Conservation (phyloP, 768 basidiomycete genomes). For the Leccinum sublutescens region DNA sequence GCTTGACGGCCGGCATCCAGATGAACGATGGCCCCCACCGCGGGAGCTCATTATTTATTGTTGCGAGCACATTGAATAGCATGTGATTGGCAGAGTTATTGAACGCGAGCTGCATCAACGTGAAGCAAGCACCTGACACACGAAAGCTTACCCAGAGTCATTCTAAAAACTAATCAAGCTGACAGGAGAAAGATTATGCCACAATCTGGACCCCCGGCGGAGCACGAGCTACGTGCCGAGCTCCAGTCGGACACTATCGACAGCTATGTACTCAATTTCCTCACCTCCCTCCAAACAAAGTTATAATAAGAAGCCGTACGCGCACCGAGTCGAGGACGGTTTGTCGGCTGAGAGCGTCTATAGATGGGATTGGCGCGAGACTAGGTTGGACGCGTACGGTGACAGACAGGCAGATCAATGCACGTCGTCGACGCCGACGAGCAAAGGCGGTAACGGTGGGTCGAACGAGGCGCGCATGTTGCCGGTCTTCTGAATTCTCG, state of each 20-base stretch:
- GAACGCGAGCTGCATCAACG: no score
- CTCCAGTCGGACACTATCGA: constrained; percentile 55
- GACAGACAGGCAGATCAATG: constrained; percentile 17
- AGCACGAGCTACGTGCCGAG: constrained; percentile 54
- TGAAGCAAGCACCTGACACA: no score
- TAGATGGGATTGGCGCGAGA: constrained; percentile 76
- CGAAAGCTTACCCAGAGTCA: no score
- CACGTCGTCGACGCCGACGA: not conserved
- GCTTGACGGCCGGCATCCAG: constrained; percentile 28
- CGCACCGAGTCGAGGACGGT: constrained; percentile 59
- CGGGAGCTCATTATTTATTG: no score
- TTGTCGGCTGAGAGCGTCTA: constrained; percentile 62
- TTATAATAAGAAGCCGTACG: constrained; percentile 49
- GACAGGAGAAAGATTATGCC: no score
- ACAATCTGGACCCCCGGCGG: not conserved
- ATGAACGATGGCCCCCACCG: constrained; percentile 48
- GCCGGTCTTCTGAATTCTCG: constrained; percentile 17
- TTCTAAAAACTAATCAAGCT: no score
- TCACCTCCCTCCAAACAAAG: constrained; percentile 46
- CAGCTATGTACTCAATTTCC: constrained; percentile 61
- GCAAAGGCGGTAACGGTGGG: constrained; percentile 8
- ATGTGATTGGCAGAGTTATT: no score
- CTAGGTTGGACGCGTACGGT: constrained; percentile 39
- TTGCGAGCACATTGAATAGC: no score
- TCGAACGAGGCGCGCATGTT: constrained; percentile 31